Conservation (phyloP, 768 basidiomycete genomes). For the Phanerodontia chrysosporium region DNA sequence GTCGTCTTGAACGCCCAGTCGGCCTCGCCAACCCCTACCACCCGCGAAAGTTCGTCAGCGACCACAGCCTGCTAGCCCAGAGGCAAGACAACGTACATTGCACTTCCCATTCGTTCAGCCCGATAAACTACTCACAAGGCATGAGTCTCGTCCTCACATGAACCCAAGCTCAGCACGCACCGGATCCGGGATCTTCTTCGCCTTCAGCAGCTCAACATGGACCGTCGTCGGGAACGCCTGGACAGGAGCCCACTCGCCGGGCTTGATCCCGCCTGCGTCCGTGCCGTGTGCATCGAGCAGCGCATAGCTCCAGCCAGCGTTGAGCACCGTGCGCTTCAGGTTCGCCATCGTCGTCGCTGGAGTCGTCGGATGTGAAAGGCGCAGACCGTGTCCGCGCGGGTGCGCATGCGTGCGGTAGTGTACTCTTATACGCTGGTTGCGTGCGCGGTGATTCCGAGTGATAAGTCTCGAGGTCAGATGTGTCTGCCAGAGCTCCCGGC, state of each 20-base stretch:
- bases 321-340: slow-evolving; percentile 16
- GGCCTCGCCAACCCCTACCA: slow-evolving; percentile 80
- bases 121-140: slow-evolving; percentile 50
- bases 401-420: neutral
- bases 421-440: neutral
- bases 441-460: neutral
- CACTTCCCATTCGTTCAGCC: slow-evolving; percentile 83
- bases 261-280: slow-evolving; percentile 40
- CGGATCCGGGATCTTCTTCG: slow-evolving; percentile 77
- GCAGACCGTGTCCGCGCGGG: neutral
- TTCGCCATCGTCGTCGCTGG: neutral
- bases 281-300: slow-evolving; percentile 57
- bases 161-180: slow-evolving; percentile 40
- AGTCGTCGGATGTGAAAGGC: neutral
- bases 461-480: neutral
- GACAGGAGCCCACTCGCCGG: slow-evolving; percentile 63
- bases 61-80: neutral
- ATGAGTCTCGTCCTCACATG: slow-evolving; percentile 3
- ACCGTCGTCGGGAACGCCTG: slow-evolving; percentile 78
- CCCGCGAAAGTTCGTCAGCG: neutral
- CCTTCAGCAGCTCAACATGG: slow-evolving; percentile 78
- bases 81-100: slow-evolving; percentile 56
- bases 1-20: slow-evolving; percentile 79
- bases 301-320: slow-evolving; percentile 54
- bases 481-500: neutral